Evolutionary conservation across 73 alveolate genomes (phyloP).

Genomic region (Paramecium pentaurelia): DNA sequence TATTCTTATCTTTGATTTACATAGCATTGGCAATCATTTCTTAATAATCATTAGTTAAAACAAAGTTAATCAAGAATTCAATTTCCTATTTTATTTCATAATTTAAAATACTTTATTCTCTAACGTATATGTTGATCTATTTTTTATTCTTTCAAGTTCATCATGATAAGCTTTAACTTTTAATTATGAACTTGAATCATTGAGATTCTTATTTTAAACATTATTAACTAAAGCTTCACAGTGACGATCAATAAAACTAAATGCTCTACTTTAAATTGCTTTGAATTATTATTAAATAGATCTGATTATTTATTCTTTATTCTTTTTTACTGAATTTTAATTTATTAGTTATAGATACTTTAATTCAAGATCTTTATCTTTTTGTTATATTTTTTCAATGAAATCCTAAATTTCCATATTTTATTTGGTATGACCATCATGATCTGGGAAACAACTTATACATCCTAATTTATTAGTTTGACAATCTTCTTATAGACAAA

Average conservation of each 20-base stretch:
- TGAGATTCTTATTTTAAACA: neutral
- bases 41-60: neutral
- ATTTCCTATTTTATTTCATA: neutral
- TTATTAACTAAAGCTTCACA: neutral
- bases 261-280: neutral
- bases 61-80: neutral
- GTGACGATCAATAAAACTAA: neutral
- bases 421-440: conserved; percentile 38
- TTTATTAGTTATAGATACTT: neutral
- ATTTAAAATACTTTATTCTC: neutral
- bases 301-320: neutral
- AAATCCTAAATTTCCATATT: neutral
- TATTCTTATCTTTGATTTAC: neutral
- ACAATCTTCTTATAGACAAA: neutral
- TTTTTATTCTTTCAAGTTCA: neutral
- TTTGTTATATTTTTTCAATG: neutral
- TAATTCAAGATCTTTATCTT: neutral
- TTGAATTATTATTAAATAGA: conserved; percentile 21
- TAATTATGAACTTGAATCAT: neutral
- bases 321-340: neutral
- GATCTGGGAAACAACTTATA: conserved; percentile 23
- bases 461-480: neutral
- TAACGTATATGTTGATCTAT: neutral
- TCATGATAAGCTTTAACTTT: conserved; percentile 12
- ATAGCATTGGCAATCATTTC: neutral